Evolutionary conservation across 2,329 filamentous ascomycete genomes (phyloP).

Genomic region (Talaromyces verruculosus): DNA sequence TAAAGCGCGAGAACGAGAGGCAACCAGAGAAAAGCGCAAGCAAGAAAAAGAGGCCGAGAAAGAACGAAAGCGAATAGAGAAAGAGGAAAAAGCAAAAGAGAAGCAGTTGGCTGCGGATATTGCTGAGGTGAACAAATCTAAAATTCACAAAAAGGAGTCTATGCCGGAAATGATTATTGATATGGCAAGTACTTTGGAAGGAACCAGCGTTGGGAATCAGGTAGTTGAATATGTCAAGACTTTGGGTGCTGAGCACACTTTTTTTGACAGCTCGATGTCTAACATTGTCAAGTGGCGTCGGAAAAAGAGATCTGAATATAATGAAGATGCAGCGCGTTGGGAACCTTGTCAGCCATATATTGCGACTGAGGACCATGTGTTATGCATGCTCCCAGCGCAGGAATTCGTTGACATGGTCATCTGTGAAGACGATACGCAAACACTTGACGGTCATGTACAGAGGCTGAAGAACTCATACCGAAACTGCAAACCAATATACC

Average conservation of each 20-base stretch:
- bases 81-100: slow-evolving; percentile 60
- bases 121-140: slow-evolving; percentile 70
- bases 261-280: slow-evolving; percentile 43
- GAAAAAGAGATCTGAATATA: slow-evolving; percentile 64
- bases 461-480: slow-evolving; percentile 57
- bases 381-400: slow-evolving; percentile 62
- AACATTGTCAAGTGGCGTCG: slow-evolving; percentile 67
- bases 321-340: slow-evolving; percentile 63
- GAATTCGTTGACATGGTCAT: slow-evolving; percentile 65
- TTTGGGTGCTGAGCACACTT: slow-evolving; percentile 43
- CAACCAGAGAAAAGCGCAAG: slow-evolving; percentile 49
- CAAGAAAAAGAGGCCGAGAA: slow-evolving; percentile 47
- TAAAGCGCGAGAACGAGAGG: slow-evolving; percentile 56
- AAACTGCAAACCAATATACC: slow-evolving; percentile 60
- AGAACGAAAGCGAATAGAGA: slow-evolving; percentile 44
- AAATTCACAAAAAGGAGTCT: slow-evolving; percentile 70
- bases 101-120: slow-evolving; percentile 66
- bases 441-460: slow-evolving; percentile 60
- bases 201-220: slow-evolving; percentile 46
- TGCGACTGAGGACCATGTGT: slow-evolving; percentile 59
- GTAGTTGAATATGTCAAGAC: slow-evolving; percentile 45
- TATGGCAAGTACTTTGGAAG: slow-evolving; percentile 59
- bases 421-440: slow-evolving; percentile 45
- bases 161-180: slow-evolving; percentile 76
- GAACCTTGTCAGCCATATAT: slow-evolving; percentile 57